Evolutionary conservation across 768 basidiomycete genomes (phyloP), one percentile per base, ranked within the genome.

Genomic region (Trametes cingulata): DNA sequence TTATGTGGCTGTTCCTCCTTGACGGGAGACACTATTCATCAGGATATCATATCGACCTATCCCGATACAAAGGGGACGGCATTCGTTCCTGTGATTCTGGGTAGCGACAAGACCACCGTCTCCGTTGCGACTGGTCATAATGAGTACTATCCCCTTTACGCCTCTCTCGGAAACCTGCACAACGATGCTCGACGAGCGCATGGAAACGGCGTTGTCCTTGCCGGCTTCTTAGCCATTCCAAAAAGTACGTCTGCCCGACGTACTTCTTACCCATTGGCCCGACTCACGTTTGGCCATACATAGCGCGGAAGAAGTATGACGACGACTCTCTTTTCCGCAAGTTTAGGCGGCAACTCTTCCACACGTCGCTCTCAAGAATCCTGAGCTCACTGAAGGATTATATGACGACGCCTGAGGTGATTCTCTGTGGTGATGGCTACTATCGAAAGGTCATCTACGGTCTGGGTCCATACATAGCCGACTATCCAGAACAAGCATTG

Each of bases 401-500:
- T 8, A 65, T 66, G 67, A 33, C 29, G 29, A 33, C 29, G 8
- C 61, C 62, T 2, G 56, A 65, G 2, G 40, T 68, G 10, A 33
- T 46, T 9, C 37, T 29, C 12, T 63, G 69, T 45, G 58, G 67
- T 12, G 71, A 74, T 58, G 62, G 65, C 1, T 64, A 73, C 50
- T 74, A 60, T 55, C 64, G 65, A 1, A 51, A 62, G 4, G 65
- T 63, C 3, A 65, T 74, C 6, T 73, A 70, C 59, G 68, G 59
- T 14, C 35, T 74, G 15, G 71, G 69, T 0, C 67, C 69, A 6
- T 73, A 68, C 45, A 74, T 74, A 53, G 71, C 72, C 0, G 70
- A 73, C 48, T 73, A 73, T 54, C 70, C 69, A 15, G 73, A 74
- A 46, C 72, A 74, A 51, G 67, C 66, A 0, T 41, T 65, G 12